Evolutionary conservation across 139 green algal species (phyloP), one percentile per base, ranked within the genome.

Genomic region (Chlorella vulgaris): DNA sequence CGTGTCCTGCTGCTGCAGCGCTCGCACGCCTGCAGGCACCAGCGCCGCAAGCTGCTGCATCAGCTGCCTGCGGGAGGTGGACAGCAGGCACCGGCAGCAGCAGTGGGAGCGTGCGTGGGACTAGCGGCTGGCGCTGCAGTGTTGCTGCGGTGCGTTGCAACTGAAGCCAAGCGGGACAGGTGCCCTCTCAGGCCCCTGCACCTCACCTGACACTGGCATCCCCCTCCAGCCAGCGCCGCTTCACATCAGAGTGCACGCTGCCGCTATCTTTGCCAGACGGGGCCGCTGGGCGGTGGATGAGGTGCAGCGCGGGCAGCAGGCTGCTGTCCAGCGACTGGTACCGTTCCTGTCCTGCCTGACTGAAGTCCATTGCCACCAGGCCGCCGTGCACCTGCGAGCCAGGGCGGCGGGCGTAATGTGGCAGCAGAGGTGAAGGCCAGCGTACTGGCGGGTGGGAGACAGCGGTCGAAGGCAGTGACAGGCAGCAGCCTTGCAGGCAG

Each of bases 311-410:
- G 6, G 92, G 91, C 66, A 98, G 76, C 13, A 91, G 61, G 0
- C 31, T 67, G 4, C 69, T 50, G 62, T 84, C 51, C 0, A 84
- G 62, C 0, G 69, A 73, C 53, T 22, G 2, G 53, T 50, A 65
- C 10, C 76, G 47, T 7, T 68, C 81, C 40, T 67, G 21, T 88
- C 91, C 31, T 66, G 58, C 1, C 88, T 86, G 28, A 55, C 60
- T 66, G 74, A 95, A 94, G 77, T 97, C 92, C 95, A 98, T 98
- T 85, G 82, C 87, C 42, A 98, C 86, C 29, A 93, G 40, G 1
- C 95, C 95, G 40, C 94, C 95, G 75, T 98, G 97, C 71, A 96
- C 91, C 92, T 96, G 88, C 26, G 68, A n/a, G n/a, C n/a, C n/a
- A n/a, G n/a, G n/a, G 33, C 4, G 1, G 40, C 33, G 68, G 6